phyloP scores from a whole-genome alignment of 352 stramenopile genomes.

The Phytophthora cactorum region DNA sequence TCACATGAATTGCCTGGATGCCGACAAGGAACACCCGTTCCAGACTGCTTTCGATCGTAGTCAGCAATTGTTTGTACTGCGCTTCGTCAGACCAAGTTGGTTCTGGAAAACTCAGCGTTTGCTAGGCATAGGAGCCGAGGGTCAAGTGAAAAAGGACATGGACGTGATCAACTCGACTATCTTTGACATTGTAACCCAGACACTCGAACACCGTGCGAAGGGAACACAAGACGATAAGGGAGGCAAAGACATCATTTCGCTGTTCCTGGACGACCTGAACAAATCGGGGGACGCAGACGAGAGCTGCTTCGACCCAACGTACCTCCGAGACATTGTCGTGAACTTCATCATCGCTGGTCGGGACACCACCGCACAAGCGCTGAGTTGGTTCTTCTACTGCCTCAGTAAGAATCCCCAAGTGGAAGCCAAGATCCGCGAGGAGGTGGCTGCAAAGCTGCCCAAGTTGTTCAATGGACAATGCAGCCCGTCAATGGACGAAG shows the following conservation, averaged over 20 bases:
- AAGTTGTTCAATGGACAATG: conserved; percentile 18
- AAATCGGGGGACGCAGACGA: conserved; percentile 14
- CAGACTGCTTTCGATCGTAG: conserved; percentile 54
- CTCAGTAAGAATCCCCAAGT: conserved; percentile 59
- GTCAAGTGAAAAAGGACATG: conserved; percentile 41
- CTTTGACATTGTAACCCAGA: conserved; percentile 48
- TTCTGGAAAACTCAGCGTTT: conserved; percentile 54
- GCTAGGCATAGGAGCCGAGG: conserved; percentile 43
- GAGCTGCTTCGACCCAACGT: conserved; percentile 41
- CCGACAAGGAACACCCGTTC: conserved; percentile 54
- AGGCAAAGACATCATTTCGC: conserved; percentile 49
- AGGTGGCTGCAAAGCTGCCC: conserved; percentile 44
- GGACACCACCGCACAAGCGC: conserved; percentile 75
- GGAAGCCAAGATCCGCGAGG: conserved; percentile 47
- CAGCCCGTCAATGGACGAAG: conserved; percentile 48
- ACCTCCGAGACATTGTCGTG: conserved; percentile 76
- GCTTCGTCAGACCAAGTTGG: conserved; percentile 46
- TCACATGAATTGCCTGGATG: conserved; percentile 46
- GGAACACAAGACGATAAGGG: conserved; percentile 5
- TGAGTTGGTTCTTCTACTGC: conserved; percentile 80
- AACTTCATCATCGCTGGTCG: conserved; percentile 85
- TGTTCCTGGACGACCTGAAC: conserved; percentile 51
- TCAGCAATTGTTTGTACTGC: conserved; percentile 33
- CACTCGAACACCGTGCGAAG: conserved; percentile 28
- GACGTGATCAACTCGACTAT: conserved; percentile 57